A percentile compares a stretch with the other conserved stretches of the same genome.
phyloP scores from a whole-genome alignment of 1,284 basidiomycete species.

The Ceratobasidium sp. region DNA sequence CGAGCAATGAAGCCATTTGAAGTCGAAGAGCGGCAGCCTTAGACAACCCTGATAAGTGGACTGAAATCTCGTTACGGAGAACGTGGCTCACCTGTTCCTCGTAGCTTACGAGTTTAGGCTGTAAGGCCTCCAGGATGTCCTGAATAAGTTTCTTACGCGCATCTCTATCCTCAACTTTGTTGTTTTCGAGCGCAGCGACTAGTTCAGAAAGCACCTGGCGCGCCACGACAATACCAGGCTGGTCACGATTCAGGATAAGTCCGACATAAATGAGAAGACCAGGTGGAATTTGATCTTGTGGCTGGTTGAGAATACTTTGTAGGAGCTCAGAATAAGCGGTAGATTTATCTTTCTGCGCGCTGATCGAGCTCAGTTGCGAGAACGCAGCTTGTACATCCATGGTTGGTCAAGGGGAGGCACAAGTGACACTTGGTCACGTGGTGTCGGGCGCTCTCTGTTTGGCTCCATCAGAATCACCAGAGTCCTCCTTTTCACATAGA shows the following conservation, averaged over 20 bases:
- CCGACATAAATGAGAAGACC: slow-evolving; percentile 62
- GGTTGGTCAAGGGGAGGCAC: slow-evolving; percentile 33
- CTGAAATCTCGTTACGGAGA: not conserved
- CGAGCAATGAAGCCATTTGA: slow-evolving; percentile 87
- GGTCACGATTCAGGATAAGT: slow-evolving; percentile 75
- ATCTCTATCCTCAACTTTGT: slow-evolving; percentile 62
- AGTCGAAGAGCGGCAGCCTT: slow-evolving; percentile 86
- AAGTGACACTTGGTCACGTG: slow-evolving; percentile 14
- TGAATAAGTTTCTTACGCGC: slow-evolving; percentile 71
- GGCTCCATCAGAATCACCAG: not conserved
- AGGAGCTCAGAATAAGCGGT: slow-evolving; percentile 65
- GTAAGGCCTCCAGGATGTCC: slow-evolving; percentile 72
- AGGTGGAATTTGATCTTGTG: slow-evolving; percentile 62
- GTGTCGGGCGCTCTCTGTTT: slow-evolving; percentile 15
- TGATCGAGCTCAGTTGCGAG: slow-evolving; percentile 60
- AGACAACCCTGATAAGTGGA: not conserved
- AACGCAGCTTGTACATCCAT: slow-evolving; percentile 59
- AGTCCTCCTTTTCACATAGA: too few relatives aligned
- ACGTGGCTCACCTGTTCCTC: slow-evolving; percentile 84
- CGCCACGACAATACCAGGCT: slow-evolving; percentile 80
- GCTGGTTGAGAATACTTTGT: slow-evolving; percentile 45
- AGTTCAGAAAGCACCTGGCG: slow-evolving; percentile 85
- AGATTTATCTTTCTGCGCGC: slow-evolving; percentile 82
- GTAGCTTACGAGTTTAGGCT: slow-evolving; percentile 82
- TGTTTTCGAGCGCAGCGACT: slow-evolving; percentile 67